These are phyloP conservation scores for Tricholoma sp. DNA, from an alignment of 768 basidiomycete genomes.

Conservation along the genomic window DNA sequence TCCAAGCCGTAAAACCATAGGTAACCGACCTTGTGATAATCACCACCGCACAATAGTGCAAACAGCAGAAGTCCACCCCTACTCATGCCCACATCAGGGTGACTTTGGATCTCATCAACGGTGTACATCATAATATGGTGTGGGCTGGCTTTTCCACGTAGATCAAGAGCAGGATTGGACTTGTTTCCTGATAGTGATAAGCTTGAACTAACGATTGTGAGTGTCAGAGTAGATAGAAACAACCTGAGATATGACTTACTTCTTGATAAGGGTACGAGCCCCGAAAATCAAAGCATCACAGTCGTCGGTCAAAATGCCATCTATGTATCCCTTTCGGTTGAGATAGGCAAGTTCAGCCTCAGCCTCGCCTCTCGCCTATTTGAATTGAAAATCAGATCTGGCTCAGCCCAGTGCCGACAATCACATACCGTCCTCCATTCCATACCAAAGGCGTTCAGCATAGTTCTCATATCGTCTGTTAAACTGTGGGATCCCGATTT, in stretches of 20 bases:
- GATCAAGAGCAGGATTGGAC: conserved; percentile 13
- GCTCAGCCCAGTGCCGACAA: conserved; percentile 21
- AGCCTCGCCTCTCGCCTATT: conserved; percentile 49
- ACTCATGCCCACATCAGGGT: conserved; percentile 52
- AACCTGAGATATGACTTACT: conserved; percentile 19
- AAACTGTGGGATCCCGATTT: conserved; percentile 41
- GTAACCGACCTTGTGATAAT: conserved; percentile 43
- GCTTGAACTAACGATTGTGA: conserved; percentile 33
- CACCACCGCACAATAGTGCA: conserved; percentile 65
- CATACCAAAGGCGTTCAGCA: conserved; percentile 57
- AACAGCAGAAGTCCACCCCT: conserved; percentile 58
- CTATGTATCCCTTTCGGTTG: conserved; percentile 34
- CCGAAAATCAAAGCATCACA: conserved; percentile 46
- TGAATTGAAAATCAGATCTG: neutral
- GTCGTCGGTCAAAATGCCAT: conserved; percentile 46
- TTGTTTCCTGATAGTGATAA: conserved; percentile 32
- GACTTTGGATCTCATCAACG: conserved; percentile 13
- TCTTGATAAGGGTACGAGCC: conserved; percentile 33
- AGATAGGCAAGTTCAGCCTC: conserved; percentile 50
- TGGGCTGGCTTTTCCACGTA: conserved; percentile 35
- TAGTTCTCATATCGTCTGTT: conserved; percentile 44
- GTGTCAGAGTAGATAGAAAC: neutral
- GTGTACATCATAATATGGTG: conserved; percentile 8
- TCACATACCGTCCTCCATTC: conserved; percentile 45
- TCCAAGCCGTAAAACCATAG: conserved; percentile 19